These are phyloP conservation scores for Penicillium capsulatum DNA, from an alignment of 2,329 filamentous ascomycete genomes.

Conservation along the genomic window DNA sequence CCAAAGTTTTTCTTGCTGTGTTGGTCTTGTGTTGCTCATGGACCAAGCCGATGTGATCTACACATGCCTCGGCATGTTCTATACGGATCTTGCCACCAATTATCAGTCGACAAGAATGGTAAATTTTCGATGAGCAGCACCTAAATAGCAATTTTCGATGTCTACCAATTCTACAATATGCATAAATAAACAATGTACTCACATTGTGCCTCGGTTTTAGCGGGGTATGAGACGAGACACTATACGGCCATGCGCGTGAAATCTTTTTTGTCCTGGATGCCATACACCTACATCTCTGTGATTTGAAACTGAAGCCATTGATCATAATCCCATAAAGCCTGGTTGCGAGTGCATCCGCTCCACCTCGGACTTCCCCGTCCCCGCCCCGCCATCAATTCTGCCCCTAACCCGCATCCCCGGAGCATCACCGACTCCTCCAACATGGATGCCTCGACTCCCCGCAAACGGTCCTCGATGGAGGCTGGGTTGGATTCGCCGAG, in stretches of 20 bases:
- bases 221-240: too few species aligned
- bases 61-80: neutral
- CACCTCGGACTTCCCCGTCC: constrained; percentile 8
- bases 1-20: neutral
- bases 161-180: too few species aligned
- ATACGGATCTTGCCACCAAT: neutral
- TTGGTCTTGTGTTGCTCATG: neutral
- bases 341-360: too few species aligned
- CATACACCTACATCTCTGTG: too few species aligned
- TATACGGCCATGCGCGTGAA: too few species aligned
- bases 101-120: constrained; percentile 1
- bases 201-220: too few species aligned
- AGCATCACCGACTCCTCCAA: constrained; percentile 20
- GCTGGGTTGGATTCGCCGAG: constrained; percentile 32
- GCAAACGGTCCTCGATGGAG: constrained; percentile 37
- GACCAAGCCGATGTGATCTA: neutral
- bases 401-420: constrained; percentile 19
- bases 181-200: too few species aligned
- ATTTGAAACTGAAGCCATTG: too few species aligned
- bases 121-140: too few species aligned
- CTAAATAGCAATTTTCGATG: too few species aligned
- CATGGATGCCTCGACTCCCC: constrained; percentile 26
- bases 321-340: too few species aligned
- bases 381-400: constrained; percentile 15
- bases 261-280: too few species aligned